phyloP scores from a whole-genome alignment of 2,329 filamentous ascomycete species.

The Clarireedia hainanense region DNA sequence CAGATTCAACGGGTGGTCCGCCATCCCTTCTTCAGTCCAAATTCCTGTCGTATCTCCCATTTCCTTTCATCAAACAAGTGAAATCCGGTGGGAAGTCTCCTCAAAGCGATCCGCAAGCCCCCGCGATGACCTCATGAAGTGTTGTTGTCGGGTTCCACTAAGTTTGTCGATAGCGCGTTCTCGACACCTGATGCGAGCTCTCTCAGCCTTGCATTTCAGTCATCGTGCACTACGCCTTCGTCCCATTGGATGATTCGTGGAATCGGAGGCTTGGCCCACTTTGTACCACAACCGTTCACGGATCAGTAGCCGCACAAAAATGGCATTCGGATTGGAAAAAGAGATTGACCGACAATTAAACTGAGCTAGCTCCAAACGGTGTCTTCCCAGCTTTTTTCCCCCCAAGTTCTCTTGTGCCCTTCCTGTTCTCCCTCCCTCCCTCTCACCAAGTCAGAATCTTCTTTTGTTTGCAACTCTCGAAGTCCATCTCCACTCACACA shows the following conservation, averaged over 20 bases:
- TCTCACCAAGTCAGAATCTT: constrained; percentile 1
- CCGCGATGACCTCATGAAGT: neutral
- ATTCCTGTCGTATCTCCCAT: neutral
- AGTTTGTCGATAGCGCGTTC: neutral
- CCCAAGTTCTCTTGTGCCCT: constrained; percentile 6
- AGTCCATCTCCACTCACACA: constrained; percentile 8
- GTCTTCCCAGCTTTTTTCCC: constrained; percentile 6
- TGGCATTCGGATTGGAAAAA: neutral
- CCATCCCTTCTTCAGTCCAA: neutral
- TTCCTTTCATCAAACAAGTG: neutral
- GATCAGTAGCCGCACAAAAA: neutral
- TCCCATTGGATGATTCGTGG: neutral
- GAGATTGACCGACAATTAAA: constrained; percentile 4
- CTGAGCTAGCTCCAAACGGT: constrained; percentile 3
- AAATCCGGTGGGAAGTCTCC: neutral
- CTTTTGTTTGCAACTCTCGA: constrained; percentile 4
- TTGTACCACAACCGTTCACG: neutral
- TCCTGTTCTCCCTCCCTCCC: constrained; percentile 5
- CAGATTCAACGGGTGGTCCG: neutral
- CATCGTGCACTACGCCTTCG: neutral
- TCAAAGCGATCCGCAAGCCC: neutral
- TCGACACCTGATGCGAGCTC: neutral
- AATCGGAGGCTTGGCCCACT: neutral
- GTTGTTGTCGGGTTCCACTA: neutral
- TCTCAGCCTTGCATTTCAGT: constrained; percentile 9